These are phyloP conservation scores for Ascocoryne sarcoides DNA, from an alignment of 2,329 filamentous ascomycete species.

Conservation along the genomic window DNA sequence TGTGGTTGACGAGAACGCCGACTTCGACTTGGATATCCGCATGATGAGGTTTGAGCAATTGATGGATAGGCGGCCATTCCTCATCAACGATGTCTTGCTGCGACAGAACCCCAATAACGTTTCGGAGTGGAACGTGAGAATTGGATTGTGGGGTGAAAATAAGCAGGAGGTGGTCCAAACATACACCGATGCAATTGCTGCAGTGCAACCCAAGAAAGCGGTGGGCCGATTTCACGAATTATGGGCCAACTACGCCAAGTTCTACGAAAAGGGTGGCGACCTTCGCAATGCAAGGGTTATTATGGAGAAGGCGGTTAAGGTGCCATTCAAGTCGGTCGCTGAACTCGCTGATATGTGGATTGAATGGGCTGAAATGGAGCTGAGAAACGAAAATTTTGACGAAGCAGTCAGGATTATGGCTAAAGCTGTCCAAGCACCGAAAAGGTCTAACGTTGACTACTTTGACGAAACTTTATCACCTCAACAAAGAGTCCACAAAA, in stretches of 20 bases:
- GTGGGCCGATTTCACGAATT: conserved; percentile 88
- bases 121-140: conserved; percentile 91
- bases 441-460: conserved; percentile 96
- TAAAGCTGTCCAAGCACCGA: conserved; percentile 93
- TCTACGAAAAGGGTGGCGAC: conserved; percentile 86
- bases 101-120: conserved; percentile 96
- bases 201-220: conserved; percentile 90
- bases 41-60: conserved; percentile 98
- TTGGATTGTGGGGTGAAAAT: conserved; percentile 93
- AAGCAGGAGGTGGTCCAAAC: conserved; percentile 85
- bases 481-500: conserved; percentile 96
- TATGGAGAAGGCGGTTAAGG: conserved; percentile 96
- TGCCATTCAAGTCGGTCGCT: conserved; percentile 94
- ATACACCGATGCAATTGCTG: conserved; percentile 87
- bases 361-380: conserved; percentile 97
- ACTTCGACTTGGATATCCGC: conserved; percentile 89
- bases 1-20: conserved; percentile 68
- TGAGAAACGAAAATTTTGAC: conserved; percentile 93
- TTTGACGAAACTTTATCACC: conserved; percentile 92
- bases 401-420: conserved; percentile 92
- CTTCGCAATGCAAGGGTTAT: conserved; percentile 80
- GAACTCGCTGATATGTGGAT: conserved; percentile 98
- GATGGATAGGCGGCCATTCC: conserved; percentile 92
- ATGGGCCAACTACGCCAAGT: conserved; percentile 94
- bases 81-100: conserved; percentile 90